These are phyloP conservation scores for Diplocarpon rosae DNA, from an alignment of 2,329 filamentous ascomycete genomes.

Conservation along the genomic window DNA sequence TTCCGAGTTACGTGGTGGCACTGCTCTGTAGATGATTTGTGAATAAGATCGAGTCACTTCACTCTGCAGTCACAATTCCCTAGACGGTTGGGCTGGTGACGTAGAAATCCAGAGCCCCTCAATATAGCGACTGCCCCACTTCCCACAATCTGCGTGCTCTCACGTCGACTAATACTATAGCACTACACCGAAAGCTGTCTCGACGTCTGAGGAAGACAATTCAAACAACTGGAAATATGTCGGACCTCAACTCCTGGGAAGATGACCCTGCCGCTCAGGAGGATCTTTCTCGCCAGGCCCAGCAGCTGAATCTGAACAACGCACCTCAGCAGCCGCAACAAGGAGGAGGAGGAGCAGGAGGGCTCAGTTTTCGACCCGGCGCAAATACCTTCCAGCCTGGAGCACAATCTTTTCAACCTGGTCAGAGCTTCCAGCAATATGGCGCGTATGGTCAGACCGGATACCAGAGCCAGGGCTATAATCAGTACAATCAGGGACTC, in stretches of 20 bases:
- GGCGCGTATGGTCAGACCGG: constrained; percentile 45
- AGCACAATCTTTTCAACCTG: constrained; percentile 60
- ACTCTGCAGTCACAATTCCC: constrained; percentile 3
- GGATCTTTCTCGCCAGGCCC: constrained; percentile 64
- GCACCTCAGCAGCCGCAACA: constrained; percentile 30
- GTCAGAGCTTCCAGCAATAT: constrained; percentile 52
- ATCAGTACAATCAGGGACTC: background rate
- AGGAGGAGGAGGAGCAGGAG: constrained; percentile 27
- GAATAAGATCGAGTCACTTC: constrained; percentile 1
- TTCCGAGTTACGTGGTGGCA: too few species aligned
- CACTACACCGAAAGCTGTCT: constrained; percentile 5
- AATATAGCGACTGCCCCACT: constrained; percentile 14
- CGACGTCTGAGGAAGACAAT: constrained; percentile 1
- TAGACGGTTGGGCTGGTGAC: constrained; percentile 5
- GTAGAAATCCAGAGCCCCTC: constrained; percentile 13
- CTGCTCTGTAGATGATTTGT: background rate
- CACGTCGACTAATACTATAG: constrained; percentile 5
- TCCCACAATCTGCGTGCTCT: constrained; percentile 6
- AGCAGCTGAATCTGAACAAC: constrained; percentile 63
- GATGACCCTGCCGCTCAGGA: constrained; percentile 70
- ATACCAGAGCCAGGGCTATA: constrained; percentile 43
- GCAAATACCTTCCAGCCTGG: constrained; percentile 63
- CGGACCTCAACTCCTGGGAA: constrained; percentile 91
- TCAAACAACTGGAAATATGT: constrained; percentile 43
- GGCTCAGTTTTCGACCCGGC: constrained; percentile 47